A percentile compares a stretch with the other conserved stretches of the same genome.
phyloP scores from a whole-genome alignment of 2,329 filamentous ascomycete genomes.

The Podosphaera leucotricha region DNA sequence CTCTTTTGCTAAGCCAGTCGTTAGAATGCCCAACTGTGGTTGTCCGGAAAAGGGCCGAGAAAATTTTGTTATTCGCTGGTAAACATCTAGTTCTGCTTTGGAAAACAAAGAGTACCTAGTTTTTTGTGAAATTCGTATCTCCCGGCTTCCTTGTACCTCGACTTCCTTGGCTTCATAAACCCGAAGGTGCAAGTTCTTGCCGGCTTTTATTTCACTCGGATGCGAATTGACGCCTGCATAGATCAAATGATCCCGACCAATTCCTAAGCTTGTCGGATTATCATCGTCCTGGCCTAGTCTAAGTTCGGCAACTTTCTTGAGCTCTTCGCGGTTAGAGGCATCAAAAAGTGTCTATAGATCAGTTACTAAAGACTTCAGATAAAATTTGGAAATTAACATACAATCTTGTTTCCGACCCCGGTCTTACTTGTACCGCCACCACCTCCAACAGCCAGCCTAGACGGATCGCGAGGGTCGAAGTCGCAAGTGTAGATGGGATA shows the following conservation, averaged over 20 bases:
- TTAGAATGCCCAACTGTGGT: slow-evolving; percentile 49
- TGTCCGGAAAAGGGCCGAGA: slow-evolving; percentile 25
- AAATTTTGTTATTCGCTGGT: slow-evolving; percentile 35
- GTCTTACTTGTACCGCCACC: slow-evolving; percentile 65
- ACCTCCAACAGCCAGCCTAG: slow-evolving; percentile 58
- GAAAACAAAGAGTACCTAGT: slow-evolving; percentile 29
- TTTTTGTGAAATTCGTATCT: slow-evolving; percentile 24
- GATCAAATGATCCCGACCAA: slow-evolving; percentile 30
- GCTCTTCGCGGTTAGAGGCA: slow-evolving; percentile 15
- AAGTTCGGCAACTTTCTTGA: slow-evolving; percentile 44
- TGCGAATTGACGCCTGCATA: slow-evolving; percentile 74
- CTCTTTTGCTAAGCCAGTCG: slow-evolving; percentile 52
- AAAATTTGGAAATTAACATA: slow-evolving; percentile 20
- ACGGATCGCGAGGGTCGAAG: slow-evolving; percentile 61
- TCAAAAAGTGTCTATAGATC: slow-evolving; percentile 14
- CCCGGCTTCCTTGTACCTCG: slow-evolving; percentile 14
- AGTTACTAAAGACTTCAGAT: neutral
- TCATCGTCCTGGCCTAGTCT: slow-evolving; percentile 69
- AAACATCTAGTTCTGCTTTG: slow-evolving; percentile 25
- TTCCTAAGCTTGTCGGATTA: slow-evolving; percentile 61
- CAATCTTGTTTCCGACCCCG: slow-evolving; percentile 73
- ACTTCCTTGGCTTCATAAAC: slow-evolving; percentile 35
- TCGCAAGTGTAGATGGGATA: slow-evolving; percentile 77
- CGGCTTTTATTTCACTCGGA: slow-evolving; percentile 43
- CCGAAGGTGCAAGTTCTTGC: slow-evolving; percentile 66